phyloP scores from a whole-genome alignment of 1,284 basidiomycete genomes.

The Cutaneotrichosporon sp. region DNA sequence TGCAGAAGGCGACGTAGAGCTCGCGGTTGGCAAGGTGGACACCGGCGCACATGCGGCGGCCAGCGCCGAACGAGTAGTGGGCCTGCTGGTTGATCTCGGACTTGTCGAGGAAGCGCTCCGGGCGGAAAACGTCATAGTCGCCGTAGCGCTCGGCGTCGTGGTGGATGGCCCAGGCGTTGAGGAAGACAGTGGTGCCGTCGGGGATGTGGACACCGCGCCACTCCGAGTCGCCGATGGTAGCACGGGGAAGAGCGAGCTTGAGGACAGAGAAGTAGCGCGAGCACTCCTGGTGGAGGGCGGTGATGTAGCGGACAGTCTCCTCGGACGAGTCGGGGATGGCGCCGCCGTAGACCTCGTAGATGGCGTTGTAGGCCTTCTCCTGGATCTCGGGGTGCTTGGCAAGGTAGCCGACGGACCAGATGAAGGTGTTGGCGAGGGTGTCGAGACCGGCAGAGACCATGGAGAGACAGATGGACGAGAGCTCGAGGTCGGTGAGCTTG shows the following conservation, averaged over 20 bases:
- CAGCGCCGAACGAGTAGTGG: constrained; percentile 22
- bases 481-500: constrained; percentile 16
- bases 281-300: constrained; percentile 14
- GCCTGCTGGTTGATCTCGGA: constrained; percentile 8
- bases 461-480: constrained; percentile 21
- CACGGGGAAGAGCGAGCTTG: constrained; percentile 21
- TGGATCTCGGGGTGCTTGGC: constrained; percentile 18
- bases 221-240: constrained; percentile 16
- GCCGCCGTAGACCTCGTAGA: constrained; percentile 11
- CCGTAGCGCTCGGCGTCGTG: constrained; percentile 22
- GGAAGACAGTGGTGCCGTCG: constrained; percentile 33
- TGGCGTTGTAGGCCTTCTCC: constrained; percentile 18
- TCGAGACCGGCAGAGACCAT: constrained; percentile 23
- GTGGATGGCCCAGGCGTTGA: constrained; percentile 39
- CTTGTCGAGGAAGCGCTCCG: constrained; percentile 20
- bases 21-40: constrained; percentile 23
- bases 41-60: constrained; percentile 23
- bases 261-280: constrained; percentile 21
- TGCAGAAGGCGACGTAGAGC: constrained; percentile 17
- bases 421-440: constrained; percentile 21
- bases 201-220: constrained; percentile 36
- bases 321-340: constrained; percentile 14
- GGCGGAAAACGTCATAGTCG: constrained; percentile 18
- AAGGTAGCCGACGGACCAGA: constrained; percentile 20
- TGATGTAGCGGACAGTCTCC: constrained; percentile 18